A percentile compares a stretch with the other conserved stretches of the same genome.
Evolutionary conservation across 345 rosid species (phyloP).

Genomic region (Gossypioides kirkii): DNA sequence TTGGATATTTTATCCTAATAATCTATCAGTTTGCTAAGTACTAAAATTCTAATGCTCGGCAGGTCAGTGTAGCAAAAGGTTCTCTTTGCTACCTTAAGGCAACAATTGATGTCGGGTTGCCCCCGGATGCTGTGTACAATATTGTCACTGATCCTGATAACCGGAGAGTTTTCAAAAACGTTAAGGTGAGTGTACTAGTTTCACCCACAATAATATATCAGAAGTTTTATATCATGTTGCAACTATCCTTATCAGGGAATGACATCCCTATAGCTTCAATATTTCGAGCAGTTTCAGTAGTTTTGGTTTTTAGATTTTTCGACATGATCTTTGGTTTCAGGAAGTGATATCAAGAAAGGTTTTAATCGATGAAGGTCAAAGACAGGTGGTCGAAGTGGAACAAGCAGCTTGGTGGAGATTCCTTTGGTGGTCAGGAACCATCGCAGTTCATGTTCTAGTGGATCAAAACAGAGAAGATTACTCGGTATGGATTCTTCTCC

Average conservation of each 20-base stretch:
- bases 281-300: background rate
- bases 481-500: slow-evolving; percentile 38
- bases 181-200: slow-evolving; percentile 44
- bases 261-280: background rate
- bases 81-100: slow-evolving; percentile 80
- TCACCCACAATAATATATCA: background rate
- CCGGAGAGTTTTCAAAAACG: slow-evolving; percentile 85
- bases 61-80: slow-evolving; percentile 88
- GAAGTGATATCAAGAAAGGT: slow-evolving; percentile 76
- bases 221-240: background rate
- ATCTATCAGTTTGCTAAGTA: background rate
- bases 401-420: slow-evolving; percentile 96
- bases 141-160: slow-evolving; percentile 88
- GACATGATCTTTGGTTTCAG: slow-evolving; percentile 26
- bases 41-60: slow-evolving; percentile 30
- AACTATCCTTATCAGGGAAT: background rate
- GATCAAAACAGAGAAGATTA: slow-evolving; percentile 75
- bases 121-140: slow-evolving; percentile 79
- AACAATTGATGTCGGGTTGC: slow-evolving; percentile 59
- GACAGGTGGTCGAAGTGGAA: slow-evolving; percentile 86
- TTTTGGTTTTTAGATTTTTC: background rate
- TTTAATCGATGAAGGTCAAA: slow-evolving; percentile 64
- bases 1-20: background rate
- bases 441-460: slow-evolving; percentile 77
- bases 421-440: slow-evolving; percentile 97